Base-by-base conservation (phyloP, 2,329 filamentous ascomycete genomes). In the Raffaelea ambrosiae region DNA sequence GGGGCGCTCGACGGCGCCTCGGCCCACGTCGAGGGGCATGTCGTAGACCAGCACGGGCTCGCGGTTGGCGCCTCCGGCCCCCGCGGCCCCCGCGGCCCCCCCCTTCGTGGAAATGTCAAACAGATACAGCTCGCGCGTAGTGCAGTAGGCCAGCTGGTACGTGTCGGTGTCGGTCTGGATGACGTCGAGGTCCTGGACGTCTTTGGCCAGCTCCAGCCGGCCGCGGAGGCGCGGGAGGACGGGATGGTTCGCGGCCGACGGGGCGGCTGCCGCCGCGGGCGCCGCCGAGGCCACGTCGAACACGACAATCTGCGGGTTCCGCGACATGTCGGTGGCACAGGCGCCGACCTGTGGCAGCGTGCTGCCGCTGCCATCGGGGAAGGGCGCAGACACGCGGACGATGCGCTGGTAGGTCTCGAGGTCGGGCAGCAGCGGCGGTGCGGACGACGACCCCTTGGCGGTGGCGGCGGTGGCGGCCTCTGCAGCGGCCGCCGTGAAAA, bases 141-240 rank as follows among this genome's bases (percentile, higher is more conserved):
- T 82, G 64, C 86, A 90, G 64, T 88, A 96, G 3, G 83, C 83
- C 47, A 96, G 69, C 55, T 83, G 76, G 62, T 85, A 93, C 36
- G 76, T 69, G 33, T 77, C 72, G 16, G 77, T 70, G 14, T 73
- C 75, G 7, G 72, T 76, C 63, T 86, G 81, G 43, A 77, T 65
- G 41, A 89, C 72, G 60, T 90, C 86, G 44, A 89, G 57, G 61
- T 89, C 86, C 58, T 79, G 79, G 1, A 81, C 81, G 59, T 84
- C 79, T 55, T 65, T 71, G 16, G 64, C 58, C 38, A 79, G 63
- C 52, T 77, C 70, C 46, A 83, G 55, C 45, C 69, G 64, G 23
- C 73, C 74, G 56, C 69, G 69, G 43, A 64, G 51, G 57, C 69
- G 75, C 49, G 73, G 73, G 20, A 54, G 26, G 5, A 47, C 48